Percentiles rank a stretch among this genome's conserved stretches.
Evolutionary conservation across 2,329 filamentous ascomycete species (phyloP).

Genomic region (Botrytis aclada): DNA sequence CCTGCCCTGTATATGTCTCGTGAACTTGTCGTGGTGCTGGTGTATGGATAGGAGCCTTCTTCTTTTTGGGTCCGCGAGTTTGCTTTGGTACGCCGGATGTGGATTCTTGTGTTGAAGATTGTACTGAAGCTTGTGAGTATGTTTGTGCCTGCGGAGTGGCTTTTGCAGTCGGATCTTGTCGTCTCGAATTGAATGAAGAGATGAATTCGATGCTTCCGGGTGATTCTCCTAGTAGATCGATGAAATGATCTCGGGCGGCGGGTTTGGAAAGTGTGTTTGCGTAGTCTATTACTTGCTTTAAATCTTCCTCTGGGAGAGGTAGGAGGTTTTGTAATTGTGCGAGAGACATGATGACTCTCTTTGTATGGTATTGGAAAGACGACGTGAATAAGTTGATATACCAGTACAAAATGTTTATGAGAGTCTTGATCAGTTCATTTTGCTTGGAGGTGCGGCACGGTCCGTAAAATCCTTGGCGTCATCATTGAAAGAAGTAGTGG

Average conservation of each 20-base stretch:
- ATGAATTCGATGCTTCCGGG: conserved; percentile 72
- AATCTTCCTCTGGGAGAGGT: conserved; percentile 78
- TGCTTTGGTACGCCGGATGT: conserved; percentile 46
- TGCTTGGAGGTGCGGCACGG: neutral
- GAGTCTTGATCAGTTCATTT: neutral
- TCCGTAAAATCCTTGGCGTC: neutral
- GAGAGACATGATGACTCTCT: conserved; percentile 41
- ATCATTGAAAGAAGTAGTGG: neutral
- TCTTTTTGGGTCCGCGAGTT: conserved; percentile 52
- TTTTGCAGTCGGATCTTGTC: conserved; percentile 43
- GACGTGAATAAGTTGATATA: neutral
- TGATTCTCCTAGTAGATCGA: conserved; percentile 83
- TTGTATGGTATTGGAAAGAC: neutral
- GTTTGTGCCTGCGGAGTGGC: conserved; percentile 16
- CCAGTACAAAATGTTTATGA: neutral
- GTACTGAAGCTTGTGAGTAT: conserved; percentile 12
- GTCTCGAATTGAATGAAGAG: conserved; percentile 67
- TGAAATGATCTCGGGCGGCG: conserved; percentile 79
- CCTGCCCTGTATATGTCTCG: conserved; percentile 56
- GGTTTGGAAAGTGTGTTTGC: conserved; percentile 71
- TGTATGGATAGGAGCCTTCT: conserved; percentile 59
- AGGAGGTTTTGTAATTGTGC: conserved; percentile 76
- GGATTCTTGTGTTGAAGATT: conserved; percentile 12
- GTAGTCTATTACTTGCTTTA: conserved; percentile 83
- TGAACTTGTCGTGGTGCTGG: conserved; percentile 62